Percentiles rank a stretch among this genome's conserved stretches.
Evolutionary conservation across 2,329 filamentous ascomycete genomes (phyloP).

Genomic region (Mycosphaerella arachidis): DNA sequence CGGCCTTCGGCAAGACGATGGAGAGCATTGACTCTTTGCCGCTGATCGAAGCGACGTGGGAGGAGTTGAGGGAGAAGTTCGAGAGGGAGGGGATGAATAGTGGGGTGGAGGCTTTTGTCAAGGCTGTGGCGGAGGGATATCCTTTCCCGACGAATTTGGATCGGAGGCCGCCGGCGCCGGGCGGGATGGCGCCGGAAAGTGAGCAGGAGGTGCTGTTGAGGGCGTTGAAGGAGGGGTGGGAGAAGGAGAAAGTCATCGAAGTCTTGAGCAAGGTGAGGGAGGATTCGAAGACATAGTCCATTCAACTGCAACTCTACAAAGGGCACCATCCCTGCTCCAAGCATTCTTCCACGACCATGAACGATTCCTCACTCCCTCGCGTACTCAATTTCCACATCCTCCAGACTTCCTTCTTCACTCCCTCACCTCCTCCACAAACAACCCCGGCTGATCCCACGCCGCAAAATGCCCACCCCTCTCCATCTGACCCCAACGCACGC

Average conservation of each 20-base stretch:
- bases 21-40: slow-evolving; percentile 54
- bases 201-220: slow-evolving; percentile 42
- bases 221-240: slow-evolving; percentile 42
- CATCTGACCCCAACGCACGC: slow-evolving; percentile 12
- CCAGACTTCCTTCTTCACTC: neutral
- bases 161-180: slow-evolving; percentile 50
- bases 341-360: slow-evolving; percentile 11
- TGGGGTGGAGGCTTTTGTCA: slow-evolving; percentile 42
- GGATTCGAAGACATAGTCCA: too few relatives aligned
- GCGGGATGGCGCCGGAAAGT: slow-evolving; percentile 57
- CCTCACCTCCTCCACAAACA: slow-evolving; percentile 14
- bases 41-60: slow-evolving; percentile 37
- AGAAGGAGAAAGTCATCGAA: too few relatives aligned
- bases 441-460: slow-evolving; percentile 12
- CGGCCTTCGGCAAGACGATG: slow-evolving; percentile 61
- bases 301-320: too few relatives aligned
- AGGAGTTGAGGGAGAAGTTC: slow-evolving; percentile 28
- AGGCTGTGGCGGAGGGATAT: slow-evolving; percentile 47
- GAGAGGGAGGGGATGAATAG: slow-evolving; percentile 32
- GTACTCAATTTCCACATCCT: too few relatives aligned
- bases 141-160: slow-evolving; percentile 61
- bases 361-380: too few relatives aligned
- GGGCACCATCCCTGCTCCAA: too few relatives aligned
- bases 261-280: too few relatives aligned
- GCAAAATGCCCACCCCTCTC: slow-evolving; percentile 17